phyloP scores from a whole-genome alignment of 371 early-diverging fungal genomes.

The Batrachochytrium dendrobatidis region DNA sequence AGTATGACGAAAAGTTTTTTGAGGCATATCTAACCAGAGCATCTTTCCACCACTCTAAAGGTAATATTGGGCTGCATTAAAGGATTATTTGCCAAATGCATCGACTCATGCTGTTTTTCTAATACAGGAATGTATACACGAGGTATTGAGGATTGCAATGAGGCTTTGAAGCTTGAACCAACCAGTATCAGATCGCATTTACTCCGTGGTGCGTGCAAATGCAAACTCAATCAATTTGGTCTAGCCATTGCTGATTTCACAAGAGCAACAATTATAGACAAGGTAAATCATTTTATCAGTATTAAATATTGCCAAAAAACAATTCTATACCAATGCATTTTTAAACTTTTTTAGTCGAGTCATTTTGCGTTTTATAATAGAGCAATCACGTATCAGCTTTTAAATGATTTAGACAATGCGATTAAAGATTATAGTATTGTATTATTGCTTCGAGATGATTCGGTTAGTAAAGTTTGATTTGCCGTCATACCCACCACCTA shows the following conservation, averaged over 20 bases:
- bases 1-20: conserved; percentile 37
- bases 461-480: conserved; percentile 25
- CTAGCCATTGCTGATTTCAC: conserved; percentile 41
- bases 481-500: neutral
- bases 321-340: neutral
- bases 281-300: conserved; percentile 18
- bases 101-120: no score
- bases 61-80: conserved; percentile 3
- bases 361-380: conserved; percentile 46
- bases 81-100: no score
- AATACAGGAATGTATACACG: conserved; percentile 22
- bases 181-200: conserved; percentile 39
- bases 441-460: conserved; percentile 32
- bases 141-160: conserved; percentile 46
- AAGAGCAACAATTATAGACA: conserved; percentile 33
- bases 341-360: conserved; percentile 14
- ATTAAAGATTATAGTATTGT: conserved; percentile 47
- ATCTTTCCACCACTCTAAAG: conserved; percentile 31
- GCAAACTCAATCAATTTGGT: conserved; percentile 31
- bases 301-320: neutral
- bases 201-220: conserved; percentile 38
- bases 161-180: conserved; percentile 40
- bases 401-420: conserved; percentile 33
- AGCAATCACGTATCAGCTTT: conserved; percentile 39
- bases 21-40: conserved; percentile 44